phyloP scores from a whole-genome alignment of 1,139 yeast genomes.

The Pichia inconspicua region DNA sequence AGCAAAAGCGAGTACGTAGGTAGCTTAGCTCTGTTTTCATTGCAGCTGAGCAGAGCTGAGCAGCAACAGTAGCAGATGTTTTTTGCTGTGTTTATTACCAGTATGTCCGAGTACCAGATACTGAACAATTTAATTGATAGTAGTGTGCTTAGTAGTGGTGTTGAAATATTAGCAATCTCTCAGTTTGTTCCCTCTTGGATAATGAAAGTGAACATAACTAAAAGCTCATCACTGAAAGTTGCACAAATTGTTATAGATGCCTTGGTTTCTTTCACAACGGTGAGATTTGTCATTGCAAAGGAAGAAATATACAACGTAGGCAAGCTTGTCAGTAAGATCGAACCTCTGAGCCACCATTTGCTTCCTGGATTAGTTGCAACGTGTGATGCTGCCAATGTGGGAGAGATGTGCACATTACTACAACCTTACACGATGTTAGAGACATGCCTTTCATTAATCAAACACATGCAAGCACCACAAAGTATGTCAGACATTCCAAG shows the following conservation, averaged over 20 bases:
- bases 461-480: neutral
- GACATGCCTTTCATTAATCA: neutral
- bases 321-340: neutral
- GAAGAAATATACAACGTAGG: neutral
- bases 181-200: neutral
- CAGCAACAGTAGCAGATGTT: too few relatives aligned
- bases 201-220: neutral
- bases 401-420: neutral
- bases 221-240: neutral
- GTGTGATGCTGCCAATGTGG: neutral
- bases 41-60: too few relatives aligned
- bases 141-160: neutral
- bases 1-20: too few relatives aligned
- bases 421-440: neutral
- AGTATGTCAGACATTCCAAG: neutral
- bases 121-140: neutral
- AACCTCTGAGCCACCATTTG: conserved; percentile 2
- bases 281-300: neutral
- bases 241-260: too few relatives aligned
- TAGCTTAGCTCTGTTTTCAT: too few relatives aligned
- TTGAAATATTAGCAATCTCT: neutral
- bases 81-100: neutral
- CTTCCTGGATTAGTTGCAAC: conserved; percentile 1
- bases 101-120: neutral
- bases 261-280: neutral